phyloP scores from a whole-genome alignment of 352 stramenopile genomes.

The Lagenidium sp. region DNA sequence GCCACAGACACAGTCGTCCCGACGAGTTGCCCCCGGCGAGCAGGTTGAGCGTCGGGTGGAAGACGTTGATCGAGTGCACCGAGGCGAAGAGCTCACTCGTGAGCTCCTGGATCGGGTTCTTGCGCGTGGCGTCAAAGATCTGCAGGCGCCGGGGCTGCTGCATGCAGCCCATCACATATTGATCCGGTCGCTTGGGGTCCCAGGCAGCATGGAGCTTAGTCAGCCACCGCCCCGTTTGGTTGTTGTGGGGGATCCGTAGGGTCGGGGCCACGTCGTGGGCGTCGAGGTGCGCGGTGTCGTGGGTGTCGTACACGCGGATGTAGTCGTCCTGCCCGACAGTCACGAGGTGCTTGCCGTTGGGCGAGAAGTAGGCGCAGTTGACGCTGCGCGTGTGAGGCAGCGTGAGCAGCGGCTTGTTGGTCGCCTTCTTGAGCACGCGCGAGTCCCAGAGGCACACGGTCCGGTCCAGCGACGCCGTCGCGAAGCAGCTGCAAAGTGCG shows the following conservation, averaged over 20 bases:
- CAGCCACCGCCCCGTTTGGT: slow-evolving; percentile 79
- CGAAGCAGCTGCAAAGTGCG: slow-evolving; percentile 36
- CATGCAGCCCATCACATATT: slow-evolving; percentile 81
- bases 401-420: slow-evolving; percentile 33
- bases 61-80: slow-evolving; percentile 83
- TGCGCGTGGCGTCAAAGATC: slow-evolving; percentile 65
- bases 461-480: slow-evolving; percentile 71
- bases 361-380: slow-evolving; percentile 85
- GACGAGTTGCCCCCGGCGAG: slow-evolving; percentile 77
- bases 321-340: slow-evolving; percentile 80
- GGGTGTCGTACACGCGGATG: slow-evolving; percentile 62
- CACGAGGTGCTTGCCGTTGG: slow-evolving; percentile 53
- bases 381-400: slow-evolving; percentile 69
- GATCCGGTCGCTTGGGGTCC: slow-evolving; percentile 62
- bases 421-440: slow-evolving; percentile 34
- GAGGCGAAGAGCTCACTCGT: slow-evolving; percentile 61
- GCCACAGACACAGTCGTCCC: slow-evolving; percentile 53
- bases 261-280: slow-evolving; percentile 17
- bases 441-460: slow-evolving; percentile 79
- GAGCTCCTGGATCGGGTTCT: slow-evolving; percentile 62
- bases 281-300: slow-evolving; percentile 18
- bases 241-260: slow-evolving; percentile 72
- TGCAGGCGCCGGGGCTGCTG: slow-evolving; percentile 71
- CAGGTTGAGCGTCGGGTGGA: slow-evolving; percentile 62
- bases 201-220: slow-evolving; percentile 79